These are phyloP conservation scores for Xylariaceae sp. DNA, from an alignment of 2,329 filamentous ascomycete genomes.

Conservation along the genomic window DNA sequence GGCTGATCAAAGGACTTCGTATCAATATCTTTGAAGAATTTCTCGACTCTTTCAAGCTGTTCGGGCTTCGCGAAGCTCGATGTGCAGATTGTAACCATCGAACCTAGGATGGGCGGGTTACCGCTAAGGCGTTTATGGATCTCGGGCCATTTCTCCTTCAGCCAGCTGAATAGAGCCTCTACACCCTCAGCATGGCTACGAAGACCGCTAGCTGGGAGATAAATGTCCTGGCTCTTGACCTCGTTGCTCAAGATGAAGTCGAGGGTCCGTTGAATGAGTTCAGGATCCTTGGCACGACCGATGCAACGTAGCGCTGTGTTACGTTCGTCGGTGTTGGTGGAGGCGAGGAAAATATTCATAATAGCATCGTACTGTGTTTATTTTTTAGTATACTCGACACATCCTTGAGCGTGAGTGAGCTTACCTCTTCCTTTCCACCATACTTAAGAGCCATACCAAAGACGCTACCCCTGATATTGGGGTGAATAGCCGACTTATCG, in stretches of 20 bases:
- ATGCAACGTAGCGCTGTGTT: slow-evolving; percentile 88
- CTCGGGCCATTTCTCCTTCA: slow-evolving; percentile 87
- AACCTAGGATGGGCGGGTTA: slow-evolving; percentile 84
- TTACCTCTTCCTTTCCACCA: slow-evolving; percentile 81
- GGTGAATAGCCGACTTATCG: slow-evolving; percentile 83
- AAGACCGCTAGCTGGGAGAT: slow-evolving; percentile 83
- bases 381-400: slow-evolving; percentile 24
- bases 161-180: slow-evolving; percentile 80
- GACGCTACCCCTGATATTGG: slow-evolving; percentile 87
- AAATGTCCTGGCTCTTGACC: slow-evolving; percentile 94
- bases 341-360: slow-evolving; percentile 76
- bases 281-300: slow-evolving; percentile 77
- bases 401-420: slow-evolving; percentile 22
- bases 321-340: slow-evolving; percentile 83
- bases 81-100: slow-evolving; percentile 82
- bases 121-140: slow-evolving; percentile 83
- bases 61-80: slow-evolving; percentile 79
- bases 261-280: slow-evolving; percentile 83
- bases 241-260: slow-evolving; percentile 77
- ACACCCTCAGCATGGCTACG: slow-evolving; percentile 80
- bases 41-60: slow-evolving; percentile 77
- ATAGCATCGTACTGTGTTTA: slow-evolving; percentile 72
- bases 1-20: slow-evolving; percentile 87
- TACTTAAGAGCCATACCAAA: slow-evolving; percentile 85
- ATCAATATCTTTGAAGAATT: slow-evolving; percentile 82